These are phyloP conservation scores for Trichoderma simmonsii DNA, from an alignment of 2,329 filamentous ascomycete species.

Conservation along the genomic window DNA sequence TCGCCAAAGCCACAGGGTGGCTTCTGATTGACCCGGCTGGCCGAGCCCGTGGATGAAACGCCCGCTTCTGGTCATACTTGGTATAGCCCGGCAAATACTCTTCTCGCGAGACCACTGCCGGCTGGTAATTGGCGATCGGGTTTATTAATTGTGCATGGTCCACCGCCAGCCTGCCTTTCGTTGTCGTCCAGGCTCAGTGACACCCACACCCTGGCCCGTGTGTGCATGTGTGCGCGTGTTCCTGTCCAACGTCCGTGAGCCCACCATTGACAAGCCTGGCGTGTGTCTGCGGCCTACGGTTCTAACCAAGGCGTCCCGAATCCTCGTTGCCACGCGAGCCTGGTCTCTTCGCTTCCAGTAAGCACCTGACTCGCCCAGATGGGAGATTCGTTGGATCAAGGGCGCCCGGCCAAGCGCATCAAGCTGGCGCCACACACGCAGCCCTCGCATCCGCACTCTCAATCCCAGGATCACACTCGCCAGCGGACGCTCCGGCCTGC, in stretches of 20 bases:
- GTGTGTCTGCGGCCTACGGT: not conserved
- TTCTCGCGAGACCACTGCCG: not conserved
- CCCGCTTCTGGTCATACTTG: not conserved
- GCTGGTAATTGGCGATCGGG: not conserved
- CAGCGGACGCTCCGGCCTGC: not conserved
- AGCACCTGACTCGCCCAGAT: conserved; percentile 18
- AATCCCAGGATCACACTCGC: not conserved
- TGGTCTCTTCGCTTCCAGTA: not conserved
- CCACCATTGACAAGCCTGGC: not conserved
- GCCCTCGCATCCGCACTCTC: not conserved
- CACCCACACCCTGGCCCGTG: not conserved
- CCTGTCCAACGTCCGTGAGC: not conserved
- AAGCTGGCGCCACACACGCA: conserved; percentile 20
- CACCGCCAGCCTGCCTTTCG: not conserved
- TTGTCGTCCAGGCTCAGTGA: not conserved
- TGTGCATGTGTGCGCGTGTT: conserved; percentile 6
- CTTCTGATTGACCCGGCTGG: not conserved
- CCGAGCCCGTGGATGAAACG: not conserved
- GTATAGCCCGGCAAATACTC: not conserved
- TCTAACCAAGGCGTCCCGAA: not conserved
- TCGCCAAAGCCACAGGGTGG: not conserved
- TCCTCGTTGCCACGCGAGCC: not conserved
- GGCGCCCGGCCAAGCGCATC: conserved; percentile 26
- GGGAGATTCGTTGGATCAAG: conserved; percentile 18
- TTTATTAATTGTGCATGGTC: not conserved